Percentiles rank a stretch among this genome's conserved stretches.
These are phyloP conservation scores for Penicillium sclerotiorum DNA, from an alignment of 2,329 filamentous ascomycete genomes.

Conservation along the genomic window DNA sequence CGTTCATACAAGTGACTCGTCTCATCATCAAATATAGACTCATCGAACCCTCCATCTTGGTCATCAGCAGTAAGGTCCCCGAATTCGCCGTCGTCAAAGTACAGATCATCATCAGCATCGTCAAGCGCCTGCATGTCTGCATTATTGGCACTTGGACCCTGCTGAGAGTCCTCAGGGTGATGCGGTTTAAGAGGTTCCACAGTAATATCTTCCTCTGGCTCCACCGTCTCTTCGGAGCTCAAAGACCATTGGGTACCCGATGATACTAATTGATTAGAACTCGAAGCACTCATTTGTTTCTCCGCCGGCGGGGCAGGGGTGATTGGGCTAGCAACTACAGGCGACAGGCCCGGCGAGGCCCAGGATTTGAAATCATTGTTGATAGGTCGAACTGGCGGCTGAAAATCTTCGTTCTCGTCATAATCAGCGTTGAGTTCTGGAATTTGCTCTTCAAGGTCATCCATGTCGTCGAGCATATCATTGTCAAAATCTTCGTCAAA, in stretches of 20 bases:
- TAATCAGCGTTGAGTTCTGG: slow-evolving; percentile 52
- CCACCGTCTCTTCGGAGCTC: neutral
- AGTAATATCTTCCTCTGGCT: neutral
- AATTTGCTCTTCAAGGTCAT: slow-evolving; percentile 51
- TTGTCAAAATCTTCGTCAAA: slow-evolving; percentile 50
- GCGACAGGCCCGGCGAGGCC: slow-evolving; percentile 39
- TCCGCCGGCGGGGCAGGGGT: slow-evolving; percentile 25
- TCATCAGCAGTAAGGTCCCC: slow-evolving; percentile 40
- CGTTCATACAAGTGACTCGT: slow-evolving; percentile 47
- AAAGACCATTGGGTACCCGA: neutral
- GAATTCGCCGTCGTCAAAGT: slow-evolving; percentile 52
- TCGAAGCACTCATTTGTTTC: neutral
- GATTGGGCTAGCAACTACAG: slow-evolving; percentile 38
- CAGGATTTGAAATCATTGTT: slow-evolving; percentile 31
- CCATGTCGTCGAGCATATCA: slow-evolving; percentile 46
- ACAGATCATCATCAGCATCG: slow-evolving; percentile 45
- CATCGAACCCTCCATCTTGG: slow-evolving; percentile 45
- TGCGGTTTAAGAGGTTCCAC: neutral
- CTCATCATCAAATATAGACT: slow-evolving; percentile 53
- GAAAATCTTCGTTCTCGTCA: slow-evolving; percentile 40
- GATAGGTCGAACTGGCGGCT: slow-evolving; percentile 29
- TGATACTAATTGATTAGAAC: neutral
- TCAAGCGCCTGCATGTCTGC: slow-evolving; percentile 14
- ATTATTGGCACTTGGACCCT: neutral
- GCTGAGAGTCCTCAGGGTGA: neutral